A percentile compares a stretch with the other conserved stretches of the same genome.
Evolutionary conservation across 495 filamentous ascomycete genomes (phyloP).

Genomic region (Aspergillus hancockii): DNA sequence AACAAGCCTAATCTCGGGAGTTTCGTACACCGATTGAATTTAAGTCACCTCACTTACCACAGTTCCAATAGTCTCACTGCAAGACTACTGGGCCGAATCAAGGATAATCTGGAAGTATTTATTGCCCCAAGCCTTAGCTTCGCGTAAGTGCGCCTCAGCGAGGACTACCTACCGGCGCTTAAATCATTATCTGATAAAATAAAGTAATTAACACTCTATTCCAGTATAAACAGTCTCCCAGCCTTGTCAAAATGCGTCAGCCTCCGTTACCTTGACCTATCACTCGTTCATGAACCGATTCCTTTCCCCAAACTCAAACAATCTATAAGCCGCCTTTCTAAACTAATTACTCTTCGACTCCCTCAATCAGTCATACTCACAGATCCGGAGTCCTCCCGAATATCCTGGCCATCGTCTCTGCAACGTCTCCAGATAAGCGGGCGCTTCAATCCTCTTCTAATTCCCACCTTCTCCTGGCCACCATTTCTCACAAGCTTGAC

Average conservation of each 20-base stretch:
- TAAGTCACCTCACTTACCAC: slow-evolving; percentile 64
- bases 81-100: slow-evolving; percentile 60
- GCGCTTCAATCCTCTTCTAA: slow-evolving; percentile 20
- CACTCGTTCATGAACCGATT: slow-evolving; percentile 57
- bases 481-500: slow-evolving; percentile 26
- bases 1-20: slow-evolving; percentile 54
- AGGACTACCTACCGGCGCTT: too few relatives aligned
- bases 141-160: slow-evolving; percentile 35
- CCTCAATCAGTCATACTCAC: slow-evolving; percentile 51
- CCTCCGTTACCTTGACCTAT: slow-evolving; percentile 58
- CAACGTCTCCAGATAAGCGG: slow-evolving; percentile 29
- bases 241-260: slow-evolving; percentile 61
- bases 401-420: slow-evolving; percentile 25
- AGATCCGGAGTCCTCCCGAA: slow-evolving; percentile 9
- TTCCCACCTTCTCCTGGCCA: slow-evolving; percentile 35
- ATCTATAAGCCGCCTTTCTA: slow-evolving; percentile 48
- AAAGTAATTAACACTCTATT: background rate
- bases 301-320: slow-evolving; percentile 53
- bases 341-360: slow-evolving; percentile 54
- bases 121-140: slow-evolving; percentile 68
- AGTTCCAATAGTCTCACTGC: slow-evolving; percentile 65
- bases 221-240: slow-evolving; percentile 61
- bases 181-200: too few relatives aligned
- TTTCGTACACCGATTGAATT: slow-evolving; percentile 58
- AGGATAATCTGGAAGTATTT: slow-evolving; percentile 59